Percentiles rank a stretch among this genome's conserved stretches.
These are phyloP conservation scores for Juncus inflexus DNA, from an alignment of 176 grass and related monocot species.

Conservation along the genomic window DNA sequence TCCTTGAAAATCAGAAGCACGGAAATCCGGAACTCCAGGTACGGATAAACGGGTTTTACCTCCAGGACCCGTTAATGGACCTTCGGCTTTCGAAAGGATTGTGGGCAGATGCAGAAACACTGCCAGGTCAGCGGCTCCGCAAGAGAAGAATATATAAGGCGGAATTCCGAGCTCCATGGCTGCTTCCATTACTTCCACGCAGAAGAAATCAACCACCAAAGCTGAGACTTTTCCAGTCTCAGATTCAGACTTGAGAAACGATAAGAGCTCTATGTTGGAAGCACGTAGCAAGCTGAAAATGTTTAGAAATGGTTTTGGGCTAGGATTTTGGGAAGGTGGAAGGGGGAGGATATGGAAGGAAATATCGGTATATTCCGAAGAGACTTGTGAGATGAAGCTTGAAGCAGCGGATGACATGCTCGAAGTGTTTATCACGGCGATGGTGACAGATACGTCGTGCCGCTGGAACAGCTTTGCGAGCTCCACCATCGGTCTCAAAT, in stretches of 20 bases:
- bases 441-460: slow-evolving; percentile 20
- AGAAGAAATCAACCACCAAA: slow-evolving; percentile 33
- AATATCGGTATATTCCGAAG: slow-evolving; percentile 29
- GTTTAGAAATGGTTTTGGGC: not conserved
- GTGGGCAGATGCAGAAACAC: slow-evolving; percentile 9
- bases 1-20: slow-evolving; percentile 5
- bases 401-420: not conserved
- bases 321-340: not conserved
- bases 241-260: slow-evolving; percentile 28
- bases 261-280: slow-evolving; percentile 25
- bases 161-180: slow-evolving; percentile 36
- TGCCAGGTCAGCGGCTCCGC: slow-evolving; percentile 30
- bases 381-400: slow-evolving; percentile 23
- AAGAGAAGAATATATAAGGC: slow-evolving; percentile 17
- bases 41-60: slow-evolving; percentile 23
- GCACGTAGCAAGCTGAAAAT: slow-evolving; percentile 13
- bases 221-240: slow-evolving; percentile 2
- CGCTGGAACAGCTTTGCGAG: slow-evolving; percentile 28
- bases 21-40: slow-evolving; percentile 32
- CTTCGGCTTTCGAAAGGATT: not conserved
- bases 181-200: slow-evolving; percentile 21
- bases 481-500: slow-evolving; percentile 47
- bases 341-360: slow-evolving; percentile 29
- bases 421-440: slow-evolving; percentile 32
- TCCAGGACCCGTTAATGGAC: slow-evolving; percentile 23